Evolutionary conservation across 2,329 filamentous ascomycete species (phyloP).

Genomic region (Pseudocercospora cruenta): DNA sequence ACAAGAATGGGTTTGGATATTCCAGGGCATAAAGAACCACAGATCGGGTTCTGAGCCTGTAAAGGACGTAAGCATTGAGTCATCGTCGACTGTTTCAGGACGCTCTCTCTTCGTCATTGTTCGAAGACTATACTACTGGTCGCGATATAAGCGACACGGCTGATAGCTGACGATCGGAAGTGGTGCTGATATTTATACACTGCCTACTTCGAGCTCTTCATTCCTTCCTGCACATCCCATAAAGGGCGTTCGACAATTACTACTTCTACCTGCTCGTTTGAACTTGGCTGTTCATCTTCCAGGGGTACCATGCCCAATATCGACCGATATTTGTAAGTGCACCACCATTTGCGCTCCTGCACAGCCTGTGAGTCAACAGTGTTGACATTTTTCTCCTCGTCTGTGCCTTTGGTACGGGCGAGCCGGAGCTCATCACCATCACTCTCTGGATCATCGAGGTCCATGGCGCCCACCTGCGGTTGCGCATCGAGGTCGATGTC

Average conservation of each 20-base stretch:
- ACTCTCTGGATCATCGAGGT: conserved; percentile 40
- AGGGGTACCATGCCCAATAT: conserved; percentile 75
- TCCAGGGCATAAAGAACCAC: too few relatives aligned
- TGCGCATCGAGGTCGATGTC: conserved; percentile 34
- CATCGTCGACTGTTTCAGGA: too few relatives aligned
- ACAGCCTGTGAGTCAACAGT: conserved; percentile 27
- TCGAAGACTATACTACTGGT: background rate
- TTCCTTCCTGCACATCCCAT: conserved; percentile 25
- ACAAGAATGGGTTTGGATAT: too few relatives aligned
- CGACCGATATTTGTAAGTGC: conserved; percentile 91
- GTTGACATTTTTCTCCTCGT: conserved; percentile 9
- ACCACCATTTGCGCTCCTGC: conserved; percentile 61
- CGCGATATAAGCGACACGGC: background rate
- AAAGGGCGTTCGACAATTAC: conserved; percentile 84
- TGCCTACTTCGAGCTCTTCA: conserved; percentile 11
- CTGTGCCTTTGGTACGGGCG: conserved; percentile 20
- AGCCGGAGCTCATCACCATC: conserved; percentile 27
- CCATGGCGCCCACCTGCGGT: conserved; percentile 47
- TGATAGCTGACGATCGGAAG: background rate
- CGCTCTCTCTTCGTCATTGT: too few relatives aligned
- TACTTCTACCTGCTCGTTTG: conserved; percentile 65
- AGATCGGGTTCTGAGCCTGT: too few relatives aligned
- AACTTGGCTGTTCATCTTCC: conserved; percentile 42
- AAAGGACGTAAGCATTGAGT: too few relatives aligned
- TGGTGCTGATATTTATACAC: background rate